Evolutionary conservation across 1,284 basidiomycete genomes (phyloP).

Genomic region (Anthracocystis setariae): DNA sequence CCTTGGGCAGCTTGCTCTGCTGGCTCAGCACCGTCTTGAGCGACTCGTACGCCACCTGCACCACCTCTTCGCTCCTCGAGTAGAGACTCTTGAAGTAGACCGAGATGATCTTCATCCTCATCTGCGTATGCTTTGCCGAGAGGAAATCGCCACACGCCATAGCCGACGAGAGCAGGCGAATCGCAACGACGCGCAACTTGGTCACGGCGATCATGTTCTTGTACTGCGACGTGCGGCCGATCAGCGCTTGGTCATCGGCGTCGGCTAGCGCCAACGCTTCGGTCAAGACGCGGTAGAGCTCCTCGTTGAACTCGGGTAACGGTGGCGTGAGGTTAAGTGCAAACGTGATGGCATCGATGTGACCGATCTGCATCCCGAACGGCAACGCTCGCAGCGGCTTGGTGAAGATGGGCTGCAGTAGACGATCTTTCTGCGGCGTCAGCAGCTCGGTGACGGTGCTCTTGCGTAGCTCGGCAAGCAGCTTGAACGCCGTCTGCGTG

Average conservation of each 20-base stretch:
- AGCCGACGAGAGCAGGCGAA: conserved; percentile 89
- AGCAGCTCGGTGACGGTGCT: conserved; percentile 82
- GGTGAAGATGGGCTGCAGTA: conserved; percentile 89
- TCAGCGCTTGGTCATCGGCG: conserved; percentile 86
- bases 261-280: conserved; percentile 95
- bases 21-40: conserved; percentile 85
- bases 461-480: conserved; percentile 80
- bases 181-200: conserved; percentile 92
- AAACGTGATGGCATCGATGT: conserved; percentile 96
- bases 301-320: conserved; percentile 88
- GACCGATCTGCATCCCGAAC: conserved; percentile 95
- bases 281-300: conserved; percentile 88
- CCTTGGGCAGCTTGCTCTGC: conserved; percentile 92
- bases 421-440: conserved; percentile 84
- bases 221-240: conserved; percentile 78
- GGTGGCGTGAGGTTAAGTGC: conserved; percentile 82
- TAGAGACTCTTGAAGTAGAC: conserved; percentile 99
- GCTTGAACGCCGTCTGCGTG: conserved; percentile 82
- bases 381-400: conserved; percentile 97
- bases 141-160: conserved; percentile 91
- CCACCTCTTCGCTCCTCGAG: conserved; percentile 89
- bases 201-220: conserved; percentile 86
- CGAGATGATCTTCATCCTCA: conserved; percentile 82
- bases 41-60: conserved; percentile 93
- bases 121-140: conserved; percentile 59